These are phyloP conservation scores for Rhypophila decipiens DNA, from an alignment of 495 filamentous ascomycete species.

Conservation along the genomic window DNA sequence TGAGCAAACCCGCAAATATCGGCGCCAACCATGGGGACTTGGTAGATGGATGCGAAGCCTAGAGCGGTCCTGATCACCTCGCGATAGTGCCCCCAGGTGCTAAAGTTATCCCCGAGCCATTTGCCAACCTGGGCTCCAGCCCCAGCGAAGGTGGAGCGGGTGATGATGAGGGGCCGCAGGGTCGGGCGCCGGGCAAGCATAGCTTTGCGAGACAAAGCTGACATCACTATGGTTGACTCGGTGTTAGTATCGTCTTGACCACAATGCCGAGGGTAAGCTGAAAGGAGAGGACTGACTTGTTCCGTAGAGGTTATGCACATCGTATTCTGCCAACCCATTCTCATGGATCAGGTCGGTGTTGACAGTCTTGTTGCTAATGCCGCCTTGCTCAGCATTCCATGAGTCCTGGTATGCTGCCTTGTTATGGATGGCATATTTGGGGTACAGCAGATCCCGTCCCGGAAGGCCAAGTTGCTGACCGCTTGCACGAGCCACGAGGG, in stretches of 20 bases:
- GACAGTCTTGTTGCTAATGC: slow-evolving; percentile 67
- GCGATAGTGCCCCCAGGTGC: slow-evolving; percentile 67
- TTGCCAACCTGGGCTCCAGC: slow-evolving; percentile 73
- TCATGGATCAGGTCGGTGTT: slow-evolving; percentile 69
- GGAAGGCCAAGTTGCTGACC: slow-evolving; percentile 51
- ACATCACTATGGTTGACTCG: slow-evolving; percentile 75
- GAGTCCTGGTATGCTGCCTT: slow-evolving; percentile 42
- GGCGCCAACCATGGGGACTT: slow-evolving; percentile 74
- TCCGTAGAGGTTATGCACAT: slow-evolving; percentile 79
- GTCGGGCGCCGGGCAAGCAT: slow-evolving; percentile 64
- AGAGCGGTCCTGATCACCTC: slow-evolving; percentile 62
- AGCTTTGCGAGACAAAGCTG: slow-evolving; percentile 53
- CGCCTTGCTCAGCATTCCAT: slow-evolving; percentile 47
- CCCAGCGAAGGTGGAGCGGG: slow-evolving; percentile 76
- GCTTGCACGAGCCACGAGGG: slow-evolving; percentile 11
- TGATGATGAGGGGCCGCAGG: slow-evolving; percentile 71
- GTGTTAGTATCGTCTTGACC: slow-evolving; percentile 28
- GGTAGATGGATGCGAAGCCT: slow-evolving; percentile 73
- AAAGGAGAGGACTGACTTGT: slow-evolving; percentile 31
- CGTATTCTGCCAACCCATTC: slow-evolving; percentile 68
- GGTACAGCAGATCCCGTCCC: slow-evolving; percentile 59
- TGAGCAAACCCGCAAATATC: slow-evolving; percentile 76
- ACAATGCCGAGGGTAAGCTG: neutral
- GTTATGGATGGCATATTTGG: slow-evolving; percentile 72
- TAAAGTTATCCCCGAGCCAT: slow-evolving; percentile 83